phyloP scores from a whole-genome alignment of 208 protist genomes.

The Crithidia sp. region DNA sequence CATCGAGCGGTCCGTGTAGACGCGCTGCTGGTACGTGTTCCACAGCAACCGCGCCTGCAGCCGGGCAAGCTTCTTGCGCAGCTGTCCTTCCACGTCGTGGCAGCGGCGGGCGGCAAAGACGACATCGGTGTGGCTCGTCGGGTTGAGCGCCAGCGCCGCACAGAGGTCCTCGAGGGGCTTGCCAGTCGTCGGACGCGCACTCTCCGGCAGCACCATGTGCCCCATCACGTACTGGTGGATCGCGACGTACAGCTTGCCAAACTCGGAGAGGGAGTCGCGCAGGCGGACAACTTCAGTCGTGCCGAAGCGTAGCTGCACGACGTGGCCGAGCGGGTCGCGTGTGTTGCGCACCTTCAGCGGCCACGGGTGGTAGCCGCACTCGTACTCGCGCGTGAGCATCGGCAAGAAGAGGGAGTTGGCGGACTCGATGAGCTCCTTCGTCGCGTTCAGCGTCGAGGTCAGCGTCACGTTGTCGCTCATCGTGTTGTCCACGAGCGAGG shows the following conservation, averaged over 20 bases:
- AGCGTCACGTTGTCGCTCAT: conserved; percentile 69
- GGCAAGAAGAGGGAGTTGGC: conserved; percentile 66
- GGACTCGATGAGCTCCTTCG: conserved; percentile 69
- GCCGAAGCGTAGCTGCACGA: conserved; percentile 77
- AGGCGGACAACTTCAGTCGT: conserved; percentile 57
- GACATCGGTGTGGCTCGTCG: conserved; percentile 56
- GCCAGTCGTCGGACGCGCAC: conserved; percentile 54
- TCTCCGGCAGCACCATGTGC: conserved; percentile 48
- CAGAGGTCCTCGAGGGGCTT: conserved; percentile 58
- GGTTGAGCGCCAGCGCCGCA: conserved; percentile 58
- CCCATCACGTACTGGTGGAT: conserved; percentile 66
- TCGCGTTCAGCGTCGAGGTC: conserved; percentile 50
- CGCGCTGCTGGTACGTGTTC: conserved; percentile 73
- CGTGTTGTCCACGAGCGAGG: conserved; percentile 58
- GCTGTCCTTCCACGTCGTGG: conserved; percentile 60
- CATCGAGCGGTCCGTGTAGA: conserved; percentile 66
- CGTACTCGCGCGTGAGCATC: conserved; percentile 86
- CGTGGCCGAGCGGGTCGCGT: conserved; percentile 70
- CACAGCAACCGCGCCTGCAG: conserved; percentile 61
- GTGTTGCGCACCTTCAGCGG: conserved; percentile 87
- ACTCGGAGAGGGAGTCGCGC: conserved; percentile 63
- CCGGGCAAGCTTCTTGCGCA: conserved; percentile 50
- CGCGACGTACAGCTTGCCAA: conserved; percentile 71
- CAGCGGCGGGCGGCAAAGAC: conserved; percentile 66
- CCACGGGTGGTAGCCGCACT: conserved; percentile 88